Conservation (phyloP, 1,284 basidiomycete species). For the Coniferiporia weirii region DNA sequence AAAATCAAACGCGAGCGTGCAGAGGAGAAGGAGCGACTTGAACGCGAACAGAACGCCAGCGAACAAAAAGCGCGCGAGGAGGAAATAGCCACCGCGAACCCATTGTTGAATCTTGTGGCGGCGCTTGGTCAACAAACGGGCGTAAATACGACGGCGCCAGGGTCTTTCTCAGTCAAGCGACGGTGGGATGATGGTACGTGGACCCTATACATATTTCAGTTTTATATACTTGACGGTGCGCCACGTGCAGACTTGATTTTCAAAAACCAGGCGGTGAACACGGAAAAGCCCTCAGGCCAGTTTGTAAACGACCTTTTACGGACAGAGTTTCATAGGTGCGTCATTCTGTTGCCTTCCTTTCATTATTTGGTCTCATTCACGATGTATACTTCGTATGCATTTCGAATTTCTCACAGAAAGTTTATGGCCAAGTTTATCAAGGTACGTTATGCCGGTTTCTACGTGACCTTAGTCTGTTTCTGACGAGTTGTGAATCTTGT, state of each 20-base stretch:
- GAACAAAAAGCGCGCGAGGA: constrained; percentile 67
- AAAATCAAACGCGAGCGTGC: constrained; percentile 94
- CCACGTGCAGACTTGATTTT: constrained; percentile 76
- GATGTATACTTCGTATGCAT: not conserved
- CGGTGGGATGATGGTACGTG: constrained; percentile 88
- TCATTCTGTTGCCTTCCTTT: constrained; percentile 20
- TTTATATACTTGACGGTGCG: constrained; percentile 3
- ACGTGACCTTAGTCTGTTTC: not conserved
- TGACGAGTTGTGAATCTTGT: not conserved
- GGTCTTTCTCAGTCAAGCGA: constrained; percentile 86
- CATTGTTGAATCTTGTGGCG: constrained; percentile 82
- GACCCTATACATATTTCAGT: not conserved
- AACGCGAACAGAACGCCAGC: constrained; percentile 67
- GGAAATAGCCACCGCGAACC: constrained; percentile 82
- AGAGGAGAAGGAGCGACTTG: constrained; percentile 83
- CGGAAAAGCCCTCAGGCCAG: constrained; percentile 63
- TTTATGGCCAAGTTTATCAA: constrained; percentile 80
- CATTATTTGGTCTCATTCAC: not conserved
- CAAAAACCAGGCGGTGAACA: constrained; percentile 87
- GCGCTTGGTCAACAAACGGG: constrained; percentile 71
- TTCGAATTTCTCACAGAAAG: constrained; percentile 41
- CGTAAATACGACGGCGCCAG: constrained; percentile 71
- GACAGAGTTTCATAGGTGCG: constrained; percentile 88
- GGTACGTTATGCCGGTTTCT: constrained; percentile 30
- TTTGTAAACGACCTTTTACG: constrained; percentile 92